Conservation (phyloP, 2,329 filamentous ascomycete genomes). For the Orbilia javanica region DNA sequence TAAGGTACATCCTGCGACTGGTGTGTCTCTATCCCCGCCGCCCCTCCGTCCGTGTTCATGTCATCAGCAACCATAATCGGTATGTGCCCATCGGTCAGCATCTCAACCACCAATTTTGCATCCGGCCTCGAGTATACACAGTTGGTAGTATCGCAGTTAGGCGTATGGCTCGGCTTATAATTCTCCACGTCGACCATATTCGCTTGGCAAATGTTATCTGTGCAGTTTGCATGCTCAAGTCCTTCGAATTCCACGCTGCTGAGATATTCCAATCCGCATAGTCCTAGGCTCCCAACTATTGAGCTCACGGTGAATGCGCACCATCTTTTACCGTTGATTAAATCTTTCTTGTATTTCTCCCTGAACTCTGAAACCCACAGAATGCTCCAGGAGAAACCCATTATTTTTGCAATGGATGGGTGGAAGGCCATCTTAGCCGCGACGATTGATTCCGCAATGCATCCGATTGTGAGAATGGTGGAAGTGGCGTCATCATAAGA, state of each 20-base stretch:
- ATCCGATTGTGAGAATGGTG: neutral
- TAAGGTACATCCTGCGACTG: neutral
- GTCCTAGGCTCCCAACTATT: neutral
- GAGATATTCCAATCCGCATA: neutral
- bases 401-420: neutral
- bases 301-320: neutral
- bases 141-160: neutral
- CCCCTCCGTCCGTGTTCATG: neutral
- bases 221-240: neutral
- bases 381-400: neutral
- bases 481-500: neutral
- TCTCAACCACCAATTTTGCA: neutral
- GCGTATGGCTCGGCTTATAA: neutral
- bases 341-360: neutral
- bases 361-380: neutral
- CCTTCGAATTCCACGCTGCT: neutral
- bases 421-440: neutral
- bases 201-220: neutral
- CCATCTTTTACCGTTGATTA: neutral
- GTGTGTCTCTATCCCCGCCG: neutral
- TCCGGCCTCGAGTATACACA: neutral
- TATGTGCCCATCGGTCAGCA: neutral
- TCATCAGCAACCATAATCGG: neutral
- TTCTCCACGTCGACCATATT: neutral
- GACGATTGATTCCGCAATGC: neutral